A percentile compares a stretch with the other conserved stretches of the same genome.
These are phyloP conservation scores for Geotrichum aggregatum DNA, from an alignment of 1,139 yeast species.

Conservation along the genomic window DNA sequence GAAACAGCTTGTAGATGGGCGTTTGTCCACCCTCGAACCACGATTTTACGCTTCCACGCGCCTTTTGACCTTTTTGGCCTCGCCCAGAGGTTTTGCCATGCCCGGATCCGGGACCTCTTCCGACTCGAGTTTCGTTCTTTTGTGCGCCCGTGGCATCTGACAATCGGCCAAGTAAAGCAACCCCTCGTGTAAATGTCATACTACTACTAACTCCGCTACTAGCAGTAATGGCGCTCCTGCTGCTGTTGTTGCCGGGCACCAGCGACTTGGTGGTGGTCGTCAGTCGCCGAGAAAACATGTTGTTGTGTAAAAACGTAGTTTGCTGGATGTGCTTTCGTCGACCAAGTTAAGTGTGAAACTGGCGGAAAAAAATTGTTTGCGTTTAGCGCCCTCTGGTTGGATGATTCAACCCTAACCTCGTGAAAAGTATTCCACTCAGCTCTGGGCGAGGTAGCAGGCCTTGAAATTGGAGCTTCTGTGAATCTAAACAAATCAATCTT, in stretches of 20 bases:
- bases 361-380: not conserved
- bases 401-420: slow-evolving; percentile 14
- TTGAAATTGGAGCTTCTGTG: too few relatives aligned
- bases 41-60: slow-evolving; percentile 81
- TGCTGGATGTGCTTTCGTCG: not conserved
- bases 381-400: slow-evolving; percentile 11
- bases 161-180: slow-evolving; percentile 21
- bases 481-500: too few relatives aligned
- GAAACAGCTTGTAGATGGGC: slow-evolving; percentile 82
- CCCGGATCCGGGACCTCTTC: slow-evolving; percentile 96
- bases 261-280: not conserved
- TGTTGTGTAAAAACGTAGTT: not conserved
- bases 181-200: slow-evolving; percentile 9
- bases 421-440: too few relatives aligned
- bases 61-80: slow-evolving; percentile 99
- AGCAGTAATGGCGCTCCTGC: not conserved
- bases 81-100: slow-evolving; percentile 87
- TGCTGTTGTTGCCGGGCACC: not conserved
- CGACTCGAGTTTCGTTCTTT: slow-evolving; percentile 62
- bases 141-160: slow-evolving; percentile 35
- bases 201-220: not conserved
- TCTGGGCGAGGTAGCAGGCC: too few relatives aligned
- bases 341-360: too few relatives aligned
- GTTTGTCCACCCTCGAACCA: slow-evolving; percentile 99
- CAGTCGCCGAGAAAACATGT: slow-evolving; percentile 14